phyloP scores from a whole-genome alignment of 768 basidiomycete genomes.

The Mycena floridula region DNA sequence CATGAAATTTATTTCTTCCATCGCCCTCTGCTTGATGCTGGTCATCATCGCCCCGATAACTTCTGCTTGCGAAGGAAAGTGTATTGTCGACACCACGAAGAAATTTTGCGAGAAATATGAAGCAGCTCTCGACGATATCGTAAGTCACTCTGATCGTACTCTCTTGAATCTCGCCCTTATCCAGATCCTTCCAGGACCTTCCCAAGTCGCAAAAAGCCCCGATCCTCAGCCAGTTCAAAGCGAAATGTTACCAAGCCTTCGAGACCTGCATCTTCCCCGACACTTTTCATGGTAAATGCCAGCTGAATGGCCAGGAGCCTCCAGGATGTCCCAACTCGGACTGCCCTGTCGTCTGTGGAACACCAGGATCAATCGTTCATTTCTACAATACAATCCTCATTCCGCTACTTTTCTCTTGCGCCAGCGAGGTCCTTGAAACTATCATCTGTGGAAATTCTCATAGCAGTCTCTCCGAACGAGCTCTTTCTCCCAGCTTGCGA shows the following conservation, averaged over 20 bases:
- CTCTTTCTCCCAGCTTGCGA: too few species aligned
- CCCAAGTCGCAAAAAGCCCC: constrained; percentile 36
- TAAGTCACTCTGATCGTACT: constrained; percentile 6
- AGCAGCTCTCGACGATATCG: neutral
- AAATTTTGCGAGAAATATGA: constrained; percentile 49
- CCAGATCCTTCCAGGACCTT: constrained; percentile 13
- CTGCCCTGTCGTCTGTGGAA: constrained; percentile 74
- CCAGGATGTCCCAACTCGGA: constrained; percentile 74
- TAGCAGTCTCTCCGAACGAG: neutral
- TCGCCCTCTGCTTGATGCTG: constrained; percentile 22
- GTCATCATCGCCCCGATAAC: too few species aligned
- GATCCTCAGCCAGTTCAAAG: constrained; percentile 40
- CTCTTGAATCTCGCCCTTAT: constrained; percentile 17
- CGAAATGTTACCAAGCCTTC: constrained; percentile 36
- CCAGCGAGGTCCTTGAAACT: constrained; percentile 24
- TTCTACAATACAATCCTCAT: constrained; percentile 44
- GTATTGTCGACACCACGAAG: constrained; percentile 54
- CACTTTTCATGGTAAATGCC: constrained; percentile 78
- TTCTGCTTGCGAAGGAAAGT: constrained; percentile 66
- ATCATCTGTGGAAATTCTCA: too few species aligned
- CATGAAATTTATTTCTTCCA: constrained; percentile 15
- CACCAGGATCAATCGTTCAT: constrained; percentile 75
- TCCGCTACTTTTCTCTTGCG: constrained; percentile 43
- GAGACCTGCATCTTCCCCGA: constrained; percentile 56
- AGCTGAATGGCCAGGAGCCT: constrained; percentile 49